These are phyloP conservation scores for Picochlorum sp. DNA, from an alignment of 139 green algal species.

Conservation along the genomic window DNA sequence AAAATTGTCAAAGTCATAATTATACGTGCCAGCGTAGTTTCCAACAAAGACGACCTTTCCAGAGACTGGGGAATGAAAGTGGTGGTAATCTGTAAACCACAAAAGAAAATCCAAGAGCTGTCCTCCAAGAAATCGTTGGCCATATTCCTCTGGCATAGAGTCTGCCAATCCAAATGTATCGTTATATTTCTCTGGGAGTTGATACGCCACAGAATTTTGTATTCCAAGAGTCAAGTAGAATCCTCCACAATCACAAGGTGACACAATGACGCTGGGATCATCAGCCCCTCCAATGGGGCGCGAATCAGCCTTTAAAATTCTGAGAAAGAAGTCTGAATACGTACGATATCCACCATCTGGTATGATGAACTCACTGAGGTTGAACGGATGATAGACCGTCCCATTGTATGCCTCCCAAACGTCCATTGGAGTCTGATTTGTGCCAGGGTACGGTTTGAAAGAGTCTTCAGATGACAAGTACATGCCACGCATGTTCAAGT, in stretches of 20 bases:
- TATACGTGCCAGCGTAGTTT: neutral
- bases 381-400: neutral
- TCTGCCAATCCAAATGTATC: conserved; percentile 3
- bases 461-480: conserved; percentile 3
- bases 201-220: conserved; percentile 1
- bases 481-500: conserved; percentile 3
- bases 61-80: conserved; percentile 5
- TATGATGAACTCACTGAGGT: neutral
- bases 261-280: conserved; percentile 2
- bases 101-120: neutral
- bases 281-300: conserved; percentile 3
- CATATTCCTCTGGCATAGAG: conserved; percentile 3
- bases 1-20: conserved; percentile 2
- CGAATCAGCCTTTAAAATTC: neutral
- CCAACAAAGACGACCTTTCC: conserved; percentile 5
- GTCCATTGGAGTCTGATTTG: conserved; percentile 3
- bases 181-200: neutral
- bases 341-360: conserved; percentile 2
- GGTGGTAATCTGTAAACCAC: conserved; percentile 1
- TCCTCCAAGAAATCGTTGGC: neutral
- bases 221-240: conserved; percentile 6
- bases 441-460: conserved; percentile 3
- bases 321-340: conserved; percentile 3
- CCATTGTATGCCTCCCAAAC: neutral
- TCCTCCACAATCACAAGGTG: conserved; percentile 5